A percentile compares a stretch with the other conserved stretches of the same genome.
Evolutionary conservation across 2,329 filamentous ascomycete genomes (phyloP).

Genomic region (Arthrobotrys sphaeroides): DNA sequence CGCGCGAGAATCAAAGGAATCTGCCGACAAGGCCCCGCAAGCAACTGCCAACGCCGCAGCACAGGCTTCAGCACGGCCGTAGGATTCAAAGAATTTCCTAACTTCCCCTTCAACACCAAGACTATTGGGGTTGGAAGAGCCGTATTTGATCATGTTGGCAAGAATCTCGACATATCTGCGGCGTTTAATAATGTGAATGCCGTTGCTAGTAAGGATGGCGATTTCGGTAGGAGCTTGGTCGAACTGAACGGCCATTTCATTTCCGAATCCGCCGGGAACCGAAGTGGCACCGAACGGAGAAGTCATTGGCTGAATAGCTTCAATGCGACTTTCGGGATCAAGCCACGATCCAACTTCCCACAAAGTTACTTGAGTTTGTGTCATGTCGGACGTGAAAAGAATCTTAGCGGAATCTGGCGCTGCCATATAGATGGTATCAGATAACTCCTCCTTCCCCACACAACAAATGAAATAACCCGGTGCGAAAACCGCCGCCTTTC

Average conservation of each 20-base stretch:
- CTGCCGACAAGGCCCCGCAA: conserved; percentile 73
- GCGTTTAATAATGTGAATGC: conserved; percentile 84
- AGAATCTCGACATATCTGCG: conserved; percentile 91
- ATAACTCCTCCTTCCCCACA: conserved; percentile 66
- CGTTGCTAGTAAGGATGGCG: conserved; percentile 88
- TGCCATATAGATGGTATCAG: conserved; percentile 79
- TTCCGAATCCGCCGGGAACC: conserved; percentile 83
- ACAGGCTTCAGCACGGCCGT: conserved; percentile 87
- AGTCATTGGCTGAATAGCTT: conserved; percentile 81
- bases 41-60: conserved; percentile 92
- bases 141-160: conserved; percentile 78
- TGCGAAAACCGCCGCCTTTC: conserved; percentile 69
- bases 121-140: conserved; percentile 68
- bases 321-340: conserved; percentile 75
- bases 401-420: conserved; percentile 90
- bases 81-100: conserved; percentile 82
- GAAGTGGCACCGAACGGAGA: conserved; percentile 74
- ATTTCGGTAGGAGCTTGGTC: conserved; percentile 83
- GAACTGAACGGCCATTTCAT: conserved; percentile 95
- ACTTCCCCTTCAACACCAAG: conserved; percentile 84
- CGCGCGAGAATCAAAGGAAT: conserved; percentile 63
- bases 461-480: conserved; percentile 94
- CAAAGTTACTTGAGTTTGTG: conserved; percentile 55
- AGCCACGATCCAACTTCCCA: conserved; percentile 82
- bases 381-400: conserved; percentile 62